Percentiles rank a stretch among this genome's conserved stretches.
Conservation (phyloP, 768 basidiomycete genomes). For the Suillus sp. region DNA sequence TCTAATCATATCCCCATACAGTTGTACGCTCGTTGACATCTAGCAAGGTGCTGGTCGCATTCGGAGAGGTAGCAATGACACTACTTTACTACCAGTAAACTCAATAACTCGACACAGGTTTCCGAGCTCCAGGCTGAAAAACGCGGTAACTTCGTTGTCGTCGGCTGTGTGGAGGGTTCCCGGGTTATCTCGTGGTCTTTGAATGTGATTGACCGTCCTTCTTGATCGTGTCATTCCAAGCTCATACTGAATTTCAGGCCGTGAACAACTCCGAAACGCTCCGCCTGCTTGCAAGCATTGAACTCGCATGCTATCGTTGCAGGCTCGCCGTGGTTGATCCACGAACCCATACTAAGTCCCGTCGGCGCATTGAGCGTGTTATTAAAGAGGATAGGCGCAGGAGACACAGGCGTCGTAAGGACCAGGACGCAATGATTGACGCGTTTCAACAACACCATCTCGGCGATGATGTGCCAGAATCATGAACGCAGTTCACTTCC, state of each 20-base stretch:
- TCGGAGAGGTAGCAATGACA: constrained; percentile 56
- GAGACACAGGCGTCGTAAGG: constrained; percentile 80
- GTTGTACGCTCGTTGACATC: constrained; percentile 53
- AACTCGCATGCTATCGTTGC: constrained; percentile 81
- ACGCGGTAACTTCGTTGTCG: constrained; percentile 84
- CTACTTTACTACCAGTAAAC: background rate
- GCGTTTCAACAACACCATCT: constrained; percentile 65
- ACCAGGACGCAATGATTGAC: constrained; percentile 81
- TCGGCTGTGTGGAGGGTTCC: constrained; percentile 73
- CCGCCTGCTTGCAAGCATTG: constrained; percentile 79
- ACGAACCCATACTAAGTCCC: constrained; percentile 59
- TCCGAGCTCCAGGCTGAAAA: constrained; percentile 83
- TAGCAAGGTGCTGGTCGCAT: constrained; percentile 68
- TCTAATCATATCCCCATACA: constrained; percentile 17
- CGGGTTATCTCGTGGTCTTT: constrained; percentile 85
- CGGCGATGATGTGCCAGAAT: constrained; percentile 27
- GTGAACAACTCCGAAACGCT: constrained; percentile 83
- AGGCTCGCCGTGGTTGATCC: constrained; percentile 70
- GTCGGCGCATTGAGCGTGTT: constrained; percentile 74
- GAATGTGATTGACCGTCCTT: constrained; percentile 52
- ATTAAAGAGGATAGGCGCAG: constrained; percentile 84
- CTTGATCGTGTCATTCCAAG: constrained; percentile 16
- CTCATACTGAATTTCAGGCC: constrained; percentile 47
- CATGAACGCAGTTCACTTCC: constrained; percentile 18
- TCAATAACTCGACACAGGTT: constrained; percentile 38